Conservation (phyloP, 1,139 yeast genomes). For the Nakaseomyces nivariensis region DNA sequence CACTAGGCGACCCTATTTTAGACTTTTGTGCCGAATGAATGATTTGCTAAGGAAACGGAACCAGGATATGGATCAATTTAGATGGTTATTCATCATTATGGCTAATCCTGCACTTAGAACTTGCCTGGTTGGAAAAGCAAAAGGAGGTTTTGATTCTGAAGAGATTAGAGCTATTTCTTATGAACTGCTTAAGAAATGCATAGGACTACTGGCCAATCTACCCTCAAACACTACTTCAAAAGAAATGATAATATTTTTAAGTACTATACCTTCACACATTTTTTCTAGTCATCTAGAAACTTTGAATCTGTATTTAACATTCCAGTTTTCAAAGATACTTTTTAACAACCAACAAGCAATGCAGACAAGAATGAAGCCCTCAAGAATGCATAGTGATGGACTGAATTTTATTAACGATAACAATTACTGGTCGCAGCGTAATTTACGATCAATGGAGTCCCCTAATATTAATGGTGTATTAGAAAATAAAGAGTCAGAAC, state of each 20-base stretch:
- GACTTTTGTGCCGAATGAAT: conserved; percentile 41
- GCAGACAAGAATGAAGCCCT: conserved; percentile 7
- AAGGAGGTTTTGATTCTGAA: conserved; percentile 32
- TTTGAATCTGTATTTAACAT: conserved; percentile 54
- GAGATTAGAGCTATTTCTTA: conserved; percentile 49
- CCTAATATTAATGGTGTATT: conserved; percentile 1
- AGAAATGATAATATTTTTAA: conserved; percentile 50
- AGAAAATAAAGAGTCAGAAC: not conserved
- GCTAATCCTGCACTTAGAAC: conserved; percentile 51
- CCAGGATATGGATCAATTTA: conserved; percentile 30
- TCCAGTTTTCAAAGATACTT: conserved; percentile 39
- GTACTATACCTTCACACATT: conserved; percentile 34
- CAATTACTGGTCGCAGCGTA: not conserved
- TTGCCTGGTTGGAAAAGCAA: conserved; percentile 33
- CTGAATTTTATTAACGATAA: not conserved
- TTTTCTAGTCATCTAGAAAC: conserved; percentile 44
- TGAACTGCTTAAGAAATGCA: conserved; percentile 53
- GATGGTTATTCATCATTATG: conserved; percentile 51
- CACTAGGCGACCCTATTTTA: conserved; percentile 47
- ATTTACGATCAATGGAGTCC: not conserved
- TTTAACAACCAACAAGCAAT: conserved; percentile 13
- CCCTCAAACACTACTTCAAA: conserved; percentile 29
- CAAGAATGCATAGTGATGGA: conserved; percentile 7
- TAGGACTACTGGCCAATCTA: conserved; percentile 55
- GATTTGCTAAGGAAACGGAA: conserved; percentile 37